Evolutionary conservation across 495 filamentous ascomycete species (phyloP), one percentile per base, ranked within the genome.

Genomic region (Tuber microsphaerosporum): DNA sequence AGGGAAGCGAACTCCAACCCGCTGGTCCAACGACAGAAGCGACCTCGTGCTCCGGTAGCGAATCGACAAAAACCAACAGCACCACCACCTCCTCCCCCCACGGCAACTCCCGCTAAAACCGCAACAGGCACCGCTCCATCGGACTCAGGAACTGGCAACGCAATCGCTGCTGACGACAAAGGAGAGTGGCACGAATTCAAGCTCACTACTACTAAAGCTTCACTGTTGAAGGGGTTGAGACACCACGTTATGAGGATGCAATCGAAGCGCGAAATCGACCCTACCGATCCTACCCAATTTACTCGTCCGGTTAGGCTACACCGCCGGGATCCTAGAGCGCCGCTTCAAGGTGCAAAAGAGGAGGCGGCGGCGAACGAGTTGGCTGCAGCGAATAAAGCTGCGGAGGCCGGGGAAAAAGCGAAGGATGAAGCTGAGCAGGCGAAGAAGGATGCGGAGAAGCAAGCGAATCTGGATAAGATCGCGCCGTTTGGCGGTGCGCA

Each of bases 221-320:
- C 89, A 12, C 81, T 98, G 46, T 87, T 92, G 76, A 91, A 97
- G 77, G 93, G 91, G 8, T 82, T 97, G 43, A 91, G 95, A 71
- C 88, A 94, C 79, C 96, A 99, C 82, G 88, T 97, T 74, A 93
- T 94, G 84, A 88, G 90, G 75, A 89, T 99, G 69, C 84, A 88
- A 12, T 86, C 86, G 8, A 91, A 90, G 79, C 88, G 87, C 76
- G 79, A 83, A 26, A 85, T 96, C 43, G 91, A 97, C 82, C 91
- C 91, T 61, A 87, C 87, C 39, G 88, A 97, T 81, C 89, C 92
- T 77, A 86, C 90, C 2, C 89, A 97, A 73, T 99, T 98, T 80
- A 91, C 91, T 16, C 88, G 93, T 65, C 95, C 95, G 1, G 91
- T 99, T 26, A 88, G 92, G 26, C 84, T 98, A 69, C 94, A 97